A percentile compares a stretch with the other conserved stretches of the same genome.
These are phyloP conservation scores for Eucalyptus tenuipes DNA, from an alignment of 345 rosid genomes.

Conservation along the genomic window DNA sequence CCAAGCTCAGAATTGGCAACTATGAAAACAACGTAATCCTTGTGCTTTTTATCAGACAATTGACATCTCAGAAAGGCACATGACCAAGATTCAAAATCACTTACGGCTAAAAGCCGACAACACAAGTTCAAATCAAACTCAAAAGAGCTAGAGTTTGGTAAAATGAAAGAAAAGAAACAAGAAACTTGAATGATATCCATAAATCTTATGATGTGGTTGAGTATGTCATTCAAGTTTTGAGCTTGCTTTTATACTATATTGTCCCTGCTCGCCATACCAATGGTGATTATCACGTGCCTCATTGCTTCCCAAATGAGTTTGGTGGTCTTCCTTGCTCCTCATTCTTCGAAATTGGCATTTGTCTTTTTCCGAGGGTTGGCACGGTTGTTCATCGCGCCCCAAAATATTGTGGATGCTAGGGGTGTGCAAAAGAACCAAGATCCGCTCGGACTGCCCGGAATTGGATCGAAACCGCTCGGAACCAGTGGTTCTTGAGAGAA, in stretches of 20 bases:
- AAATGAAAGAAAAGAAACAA: neutral
- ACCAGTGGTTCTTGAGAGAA: too few species aligned
- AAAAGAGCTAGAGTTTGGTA: neutral
- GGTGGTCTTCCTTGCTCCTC: neutral
- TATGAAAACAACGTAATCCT: neutral
- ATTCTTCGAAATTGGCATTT: neutral
- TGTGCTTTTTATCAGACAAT: neutral
- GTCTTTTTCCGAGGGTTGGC: neutral
- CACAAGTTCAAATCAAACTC: neutral
- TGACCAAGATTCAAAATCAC: neutral
- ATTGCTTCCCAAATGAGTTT: neutral
- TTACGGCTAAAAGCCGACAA: neutral
- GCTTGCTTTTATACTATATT: neutral
- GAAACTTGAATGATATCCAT: neutral
- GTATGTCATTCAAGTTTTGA: neutral
- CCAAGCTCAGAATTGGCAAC: neutral
- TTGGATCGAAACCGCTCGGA: too few species aligned
- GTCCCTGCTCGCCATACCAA: neutral
- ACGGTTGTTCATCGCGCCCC: neutral
- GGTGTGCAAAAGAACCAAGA: too few species aligned
- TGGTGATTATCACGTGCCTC: neutral
- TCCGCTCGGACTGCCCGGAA: too few species aligned
- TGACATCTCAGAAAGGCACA: neutral
- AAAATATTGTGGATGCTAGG: neutral
- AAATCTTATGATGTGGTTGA: neutral